These are phyloP conservation scores for Aspergillus kassunensis DNA, from an alignment of 495 filamentous ascomycete genomes.

Conservation along the genomic window DNA sequence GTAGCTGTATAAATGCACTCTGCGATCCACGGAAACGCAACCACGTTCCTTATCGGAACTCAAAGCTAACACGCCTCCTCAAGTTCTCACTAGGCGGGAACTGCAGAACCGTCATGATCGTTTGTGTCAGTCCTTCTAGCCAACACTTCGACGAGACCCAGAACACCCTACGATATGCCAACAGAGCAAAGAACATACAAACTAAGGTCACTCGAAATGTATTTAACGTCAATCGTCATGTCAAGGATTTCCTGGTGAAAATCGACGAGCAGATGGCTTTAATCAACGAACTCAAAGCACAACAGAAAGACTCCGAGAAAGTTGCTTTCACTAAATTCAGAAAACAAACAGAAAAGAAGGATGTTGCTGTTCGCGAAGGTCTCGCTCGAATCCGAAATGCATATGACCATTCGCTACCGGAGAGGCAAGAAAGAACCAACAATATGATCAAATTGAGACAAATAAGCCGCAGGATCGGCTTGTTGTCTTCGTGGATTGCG, in stretches of 20 bases:
- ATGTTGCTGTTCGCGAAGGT: conserved; percentile 72
- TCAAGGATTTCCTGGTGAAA: conserved; percentile 97
- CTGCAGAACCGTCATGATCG: conserved; percentile 99
- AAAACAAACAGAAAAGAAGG: conserved; percentile 81
- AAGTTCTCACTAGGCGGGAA: conserved; percentile 98
- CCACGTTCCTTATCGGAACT: conserved; percentile 96
- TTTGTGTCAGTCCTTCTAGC: conserved; percentile 95
- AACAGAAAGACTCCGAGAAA: conserved; percentile 87
- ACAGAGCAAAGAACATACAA: conserved; percentile 98
- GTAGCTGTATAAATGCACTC: conserved; percentile 97
- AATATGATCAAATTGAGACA: conserved; percentile 80
- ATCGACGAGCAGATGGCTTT: conserved; percentile 92
- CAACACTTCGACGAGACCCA: conserved; percentile 98
- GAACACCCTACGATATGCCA: conserved; percentile 96
- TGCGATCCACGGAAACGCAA: conserved; percentile 91
- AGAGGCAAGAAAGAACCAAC: conserved; percentile 72
- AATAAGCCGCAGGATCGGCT: conserved; percentile 76
- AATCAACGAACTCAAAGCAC: conserved; percentile 89
- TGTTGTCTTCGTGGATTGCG: conserved; percentile 86
- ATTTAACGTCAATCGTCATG: conserved; percentile 98
- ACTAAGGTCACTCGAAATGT: conserved; percentile 98
- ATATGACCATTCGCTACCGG: conserved; percentile 75
- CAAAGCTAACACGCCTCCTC: conserved; percentile 89
- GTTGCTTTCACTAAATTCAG: conserved; percentile 83
- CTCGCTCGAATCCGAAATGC: conserved; percentile 74